phyloP scores from a whole-genome alignment of 345 rosid genomes.

The Populus simonii region DNA sequence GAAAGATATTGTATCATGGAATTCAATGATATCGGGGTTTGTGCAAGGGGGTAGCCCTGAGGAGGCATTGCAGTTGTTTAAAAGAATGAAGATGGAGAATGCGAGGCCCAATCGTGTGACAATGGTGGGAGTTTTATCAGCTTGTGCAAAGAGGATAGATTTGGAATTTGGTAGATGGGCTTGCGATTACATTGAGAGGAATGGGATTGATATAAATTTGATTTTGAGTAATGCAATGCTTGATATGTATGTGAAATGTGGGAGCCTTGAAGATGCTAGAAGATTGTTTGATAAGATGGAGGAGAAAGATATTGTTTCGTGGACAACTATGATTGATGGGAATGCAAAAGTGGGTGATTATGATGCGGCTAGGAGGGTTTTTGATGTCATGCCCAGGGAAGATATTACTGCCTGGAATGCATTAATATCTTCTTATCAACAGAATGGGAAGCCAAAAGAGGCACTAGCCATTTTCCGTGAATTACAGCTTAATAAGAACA shows the following conservation, averaged over 20 bases:
- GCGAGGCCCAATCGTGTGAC: conserved; percentile 62
- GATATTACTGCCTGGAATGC: conserved; percentile 65
- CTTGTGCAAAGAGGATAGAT: conserved; percentile 53
- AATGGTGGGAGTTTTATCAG: conserved; percentile 64
- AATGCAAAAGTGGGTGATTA: conserved; percentile 55
- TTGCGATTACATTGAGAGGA: conserved; percentile 46
- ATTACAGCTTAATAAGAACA: conserved; percentile 43
- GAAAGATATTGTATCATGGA: conserved; percentile 77
- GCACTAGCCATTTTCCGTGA: conserved; percentile 55
- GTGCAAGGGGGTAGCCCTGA: conserved; percentile 53
- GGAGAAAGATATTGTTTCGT: conserved; percentile 58
- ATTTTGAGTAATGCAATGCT: conserved; percentile 66
- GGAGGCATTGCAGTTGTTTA: conserved; percentile 52
- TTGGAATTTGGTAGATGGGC: conserved; percentile 54
- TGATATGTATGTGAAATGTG: conserved; percentile 69
- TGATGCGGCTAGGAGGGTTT: conserved; percentile 44
- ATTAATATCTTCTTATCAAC: conserved; percentile 65
- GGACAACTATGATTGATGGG: conserved; percentile 76
- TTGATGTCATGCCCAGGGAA: conserved; percentile 51
- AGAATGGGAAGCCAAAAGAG: conserved; percentile 59
- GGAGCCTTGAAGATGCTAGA: conserved; percentile 60
- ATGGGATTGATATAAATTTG: conserved; percentile 41
- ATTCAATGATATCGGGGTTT: conserved; percentile 65
- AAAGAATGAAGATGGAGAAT: conserved; percentile 46
- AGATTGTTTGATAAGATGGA: conserved; percentile 48